Evolutionary conservation across 73 alveolate genomes (phyloP), one percentile per base, ranked within the genome.

Genomic region (Paramecium primaurelia): DNA sequence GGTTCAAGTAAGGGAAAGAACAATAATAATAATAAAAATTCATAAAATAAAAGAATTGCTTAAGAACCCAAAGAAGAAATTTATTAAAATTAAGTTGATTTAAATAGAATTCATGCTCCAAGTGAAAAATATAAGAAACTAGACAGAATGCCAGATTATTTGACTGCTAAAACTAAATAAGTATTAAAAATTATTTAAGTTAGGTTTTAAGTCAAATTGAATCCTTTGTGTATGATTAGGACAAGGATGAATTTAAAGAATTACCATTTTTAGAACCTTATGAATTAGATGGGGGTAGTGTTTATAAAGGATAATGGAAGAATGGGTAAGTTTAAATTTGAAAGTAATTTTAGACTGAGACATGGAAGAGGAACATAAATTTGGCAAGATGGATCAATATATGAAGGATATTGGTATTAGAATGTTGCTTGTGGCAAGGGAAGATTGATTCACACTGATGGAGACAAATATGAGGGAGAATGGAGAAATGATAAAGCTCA

Each of bases 241-340:
- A 89, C 51, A 38, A 58, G 30, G 49, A 58, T 16, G 94, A 89
- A 26, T 58, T 45, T 45, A 89, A 89, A 59, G 71, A 37, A 6
- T 71, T 89, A 44, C 94, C 94, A 4, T 32, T 40, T 45, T 58
- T 64, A 45, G 95, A 93, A n/a, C 95, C 95, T 1, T 80, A 84
- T 59, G 87, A 92, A 49, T 77, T 92, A 26, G 96, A 93, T 45
- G 94, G 95, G 47, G 96, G 96, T 58, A 94, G 96, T 28, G 95
- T 92, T 68, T 97, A 97, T 92, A 71, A 84, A 75, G 99, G 99
- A 8, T 95, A 97, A 86, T 97, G 99, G 99, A 94, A 95, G 36
- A 34, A 92, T 45, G 94, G 96, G 90, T 88, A 95, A 60, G 12
- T 2, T 37, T 38, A 6, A 73, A 12, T 4, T n/a, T 25, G 18